Percentiles rank a stretch among this genome's conserved stretches.
Conservation (phyloP, 2,329 filamentous ascomycete genomes). For the Geoglossum cookeanum region DNA sequence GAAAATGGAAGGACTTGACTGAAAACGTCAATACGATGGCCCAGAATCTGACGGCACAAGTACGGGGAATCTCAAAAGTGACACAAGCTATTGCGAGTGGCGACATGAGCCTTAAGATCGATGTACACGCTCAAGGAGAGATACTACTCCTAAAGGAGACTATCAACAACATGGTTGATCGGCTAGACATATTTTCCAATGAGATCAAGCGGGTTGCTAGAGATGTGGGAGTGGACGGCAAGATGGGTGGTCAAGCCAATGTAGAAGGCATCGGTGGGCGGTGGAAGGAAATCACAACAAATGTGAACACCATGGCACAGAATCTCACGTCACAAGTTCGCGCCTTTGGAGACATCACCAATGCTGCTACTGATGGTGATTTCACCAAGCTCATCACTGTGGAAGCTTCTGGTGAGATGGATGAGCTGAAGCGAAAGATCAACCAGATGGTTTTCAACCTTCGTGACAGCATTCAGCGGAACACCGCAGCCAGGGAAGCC, state of each 20-base stretch:
- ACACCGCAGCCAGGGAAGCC: conserved; percentile 85
- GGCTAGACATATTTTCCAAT: conserved; percentile 86
- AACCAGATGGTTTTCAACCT: conserved; percentile 98
- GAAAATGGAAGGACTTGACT: conserved; percentile 47
- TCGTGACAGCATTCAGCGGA: conserved; percentile 87
- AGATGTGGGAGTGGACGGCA: conserved; percentile 92
- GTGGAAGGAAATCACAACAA: conserved; percentile 96
- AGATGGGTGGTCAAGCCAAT: conserved; percentile 95
- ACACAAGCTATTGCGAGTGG: conserved; percentile 90
- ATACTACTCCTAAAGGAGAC: conserved; percentile 88
- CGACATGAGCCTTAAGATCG: conserved; percentile 89
- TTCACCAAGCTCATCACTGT: conserved; percentile 95
- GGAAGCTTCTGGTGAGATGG: conserved; percentile 96
- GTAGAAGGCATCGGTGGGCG: conserved; percentile 80
- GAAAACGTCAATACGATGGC: conserved; percentile 52
- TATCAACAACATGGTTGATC: conserved; percentile 97
- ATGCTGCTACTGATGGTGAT: conserved; percentile 87
- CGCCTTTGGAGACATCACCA: conserved; percentile 96
- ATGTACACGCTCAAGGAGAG: conserved; percentile 87
- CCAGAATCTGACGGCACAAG: conserved; percentile 44
- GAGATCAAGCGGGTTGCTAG: conserved; percentile 90
- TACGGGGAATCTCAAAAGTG: conserved; percentile 81
- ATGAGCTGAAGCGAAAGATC: conserved; percentile 96
- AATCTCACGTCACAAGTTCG: conserved; percentile 89
- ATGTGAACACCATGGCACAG: conserved; percentile 78